Percentiles rank a stretch among this genome's conserved stretches.
Evolutionary conservation across 2,329 filamentous ascomycete genomes (phyloP).

Genomic region (Basipetospora chlamydospora): DNA sequence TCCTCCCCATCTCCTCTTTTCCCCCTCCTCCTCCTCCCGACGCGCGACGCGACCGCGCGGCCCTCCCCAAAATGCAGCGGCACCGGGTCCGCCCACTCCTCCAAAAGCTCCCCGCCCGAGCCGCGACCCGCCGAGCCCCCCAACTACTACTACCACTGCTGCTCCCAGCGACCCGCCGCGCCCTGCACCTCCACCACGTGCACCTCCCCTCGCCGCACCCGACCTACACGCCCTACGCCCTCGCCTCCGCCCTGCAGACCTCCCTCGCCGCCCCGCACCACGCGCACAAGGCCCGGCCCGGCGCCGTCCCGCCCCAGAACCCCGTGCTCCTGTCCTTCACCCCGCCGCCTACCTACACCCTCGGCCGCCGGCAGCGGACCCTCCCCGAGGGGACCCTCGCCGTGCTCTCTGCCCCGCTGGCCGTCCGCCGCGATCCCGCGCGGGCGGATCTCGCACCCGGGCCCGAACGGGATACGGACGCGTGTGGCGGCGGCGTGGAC

Average conservation of each 20-base stretch:
- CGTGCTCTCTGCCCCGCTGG: slow-evolving; percentile 27
- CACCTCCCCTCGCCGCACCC: slow-evolving; percentile 3
- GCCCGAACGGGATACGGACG: no score
- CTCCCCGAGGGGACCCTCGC: slow-evolving; percentile 30
- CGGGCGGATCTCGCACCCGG: no score
- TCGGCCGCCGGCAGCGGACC: slow-evolving; percentile 62
- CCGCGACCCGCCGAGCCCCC: no score
- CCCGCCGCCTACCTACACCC: slow-evolving; percentile 72
- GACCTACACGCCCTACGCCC: slow-evolving; percentile 5
- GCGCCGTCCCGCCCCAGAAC: slow-evolving; percentile 26
- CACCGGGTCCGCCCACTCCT: no score
- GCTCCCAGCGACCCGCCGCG: no score
- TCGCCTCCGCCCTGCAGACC: slow-evolving; percentile 15
- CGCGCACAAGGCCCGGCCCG: slow-evolving; percentile 1
- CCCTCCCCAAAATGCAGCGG: no score
- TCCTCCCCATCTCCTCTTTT: no score
- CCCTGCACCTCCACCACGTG: slow-evolving; percentile 3
- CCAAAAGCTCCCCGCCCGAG: no score
- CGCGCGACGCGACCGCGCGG: no score
- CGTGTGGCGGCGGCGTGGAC: no score
- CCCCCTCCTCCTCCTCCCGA: no score
- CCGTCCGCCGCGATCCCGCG: slow-evolving; percentile 13
- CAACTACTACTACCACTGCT: no score
- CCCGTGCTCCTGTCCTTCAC: slow-evolving; percentile 73
- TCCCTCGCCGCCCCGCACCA: slow-evolving; percentile 16